A percentile compares a stretch with the other conserved stretches of the same genome.
Evolutionary conservation across 306 rosid genomes (phyloP).

Genomic region (Urtica urens): DNA sequence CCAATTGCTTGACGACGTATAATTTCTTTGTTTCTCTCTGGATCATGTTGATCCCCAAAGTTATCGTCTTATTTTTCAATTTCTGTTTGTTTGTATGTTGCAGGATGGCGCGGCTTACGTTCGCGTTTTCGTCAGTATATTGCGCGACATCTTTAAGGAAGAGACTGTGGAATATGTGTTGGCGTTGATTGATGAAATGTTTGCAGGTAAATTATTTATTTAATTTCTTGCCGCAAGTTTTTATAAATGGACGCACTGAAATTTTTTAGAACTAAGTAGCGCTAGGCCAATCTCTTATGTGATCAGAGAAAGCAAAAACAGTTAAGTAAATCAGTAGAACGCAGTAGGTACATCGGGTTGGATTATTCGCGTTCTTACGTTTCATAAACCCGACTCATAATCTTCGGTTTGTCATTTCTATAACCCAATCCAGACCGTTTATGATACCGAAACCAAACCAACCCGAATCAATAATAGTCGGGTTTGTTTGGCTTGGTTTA

Average conservation of each 20-base stretch:
- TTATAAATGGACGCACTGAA: not conserved
- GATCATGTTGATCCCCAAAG: not conserved
- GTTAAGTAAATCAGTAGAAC: too few relatives aligned
- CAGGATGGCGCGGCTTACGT: constrained; percentile 96
- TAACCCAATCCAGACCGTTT: too few relatives aligned
- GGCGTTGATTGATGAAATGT: constrained; percentile 84
- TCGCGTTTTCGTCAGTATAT: constrained; percentile 64
- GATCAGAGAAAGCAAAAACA: too few relatives aligned
- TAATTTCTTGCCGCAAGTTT: not conserved
- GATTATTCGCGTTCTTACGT: too few relatives aligned
- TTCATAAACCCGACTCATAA: too few relatives aligned
- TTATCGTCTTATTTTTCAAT: constrained; percentile 5
- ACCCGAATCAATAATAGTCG: too few relatives aligned
- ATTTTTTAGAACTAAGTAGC: too few relatives aligned
- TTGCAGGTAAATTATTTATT: constrained; percentile 43
- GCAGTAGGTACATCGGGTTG: too few relatives aligned
- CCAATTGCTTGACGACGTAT: constrained; percentile 82
- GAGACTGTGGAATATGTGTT: constrained; percentile 89
- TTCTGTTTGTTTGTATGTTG: constrained; percentile 14
- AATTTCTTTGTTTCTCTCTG: not conserved
- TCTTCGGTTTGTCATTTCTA: too few relatives aligned
- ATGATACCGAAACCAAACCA: too few relatives aligned
- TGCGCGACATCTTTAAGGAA: constrained; percentile 79
- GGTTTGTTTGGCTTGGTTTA: too few relatives aligned
- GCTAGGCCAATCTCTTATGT: too few relatives aligned